Evolutionary conservation across 176 grass and related monocot genomes (phyloP), one percentile per base, ranked within the genome.

Genomic region (Saccharum spontaneum): DNA sequence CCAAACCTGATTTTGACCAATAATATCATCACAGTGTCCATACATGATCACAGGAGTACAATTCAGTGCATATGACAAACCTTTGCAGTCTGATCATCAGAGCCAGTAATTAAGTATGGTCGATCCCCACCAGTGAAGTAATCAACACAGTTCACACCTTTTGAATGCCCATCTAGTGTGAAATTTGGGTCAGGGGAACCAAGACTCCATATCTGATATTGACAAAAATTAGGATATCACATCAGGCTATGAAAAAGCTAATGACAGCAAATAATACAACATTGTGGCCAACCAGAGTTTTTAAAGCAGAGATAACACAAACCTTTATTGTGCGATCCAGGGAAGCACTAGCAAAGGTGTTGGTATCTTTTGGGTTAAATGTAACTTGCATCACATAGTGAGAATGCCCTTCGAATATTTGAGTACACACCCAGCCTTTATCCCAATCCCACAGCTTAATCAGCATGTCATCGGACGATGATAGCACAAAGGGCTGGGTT

Each of bases 401-500:
- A 87, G 93, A 98, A 78, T 98, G 97, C 5, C 97, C 97, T 87
- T 98, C 97, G 71, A 98, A 98, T 73, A 98, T 98, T 86, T 98
- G 97, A 89, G 97, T 96, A 59, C 97, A 98, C 12, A 90, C 87
- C 91, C 91, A 98, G 73, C 93, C 90, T 82, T 98, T 98, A 71
- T 98, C 97, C 97, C 97, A 98, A 85, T 98, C 97, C 97, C 97
- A 98, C 76, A 98, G 89, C 83, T 98, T 98, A 84, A 98, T 98
- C 65, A 98, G 71, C 97, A 98, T 98, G 88, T 98, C 97, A 84
- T 98, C 97, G 38, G 97, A 98, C 54, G 97, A 95, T 85, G 97
- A 98, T 67, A 98, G 71, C 59, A 98, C 93, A 90, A 92, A 98
- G 67, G 97, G 91, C 70, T 94, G 97, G 33, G 91, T 98, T 55